Evolutionary conservation across 2,329 filamentous ascomycete species (phyloP).

Genomic region (Karstenula rhodostoma): DNA sequence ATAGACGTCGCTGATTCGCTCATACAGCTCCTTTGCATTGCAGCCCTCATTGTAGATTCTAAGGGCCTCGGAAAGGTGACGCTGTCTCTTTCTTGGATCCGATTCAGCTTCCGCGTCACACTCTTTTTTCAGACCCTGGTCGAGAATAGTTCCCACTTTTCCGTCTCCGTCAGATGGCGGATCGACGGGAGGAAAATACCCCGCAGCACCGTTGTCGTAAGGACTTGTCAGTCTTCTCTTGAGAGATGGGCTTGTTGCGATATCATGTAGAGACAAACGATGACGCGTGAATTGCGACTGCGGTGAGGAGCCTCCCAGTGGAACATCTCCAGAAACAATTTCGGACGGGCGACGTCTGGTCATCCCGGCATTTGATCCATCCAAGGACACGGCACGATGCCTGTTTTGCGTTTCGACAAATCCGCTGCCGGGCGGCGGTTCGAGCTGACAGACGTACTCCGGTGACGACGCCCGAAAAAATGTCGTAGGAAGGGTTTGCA

Average conservation of each 20-base stretch:
- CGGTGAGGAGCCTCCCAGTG: background rate
- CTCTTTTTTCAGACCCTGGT: constrained; percentile 11
- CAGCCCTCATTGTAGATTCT: constrained; percentile 17
- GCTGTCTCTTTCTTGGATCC: background rate
- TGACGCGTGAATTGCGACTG: background rate
- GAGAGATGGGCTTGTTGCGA: background rate
- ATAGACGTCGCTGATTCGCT: constrained; percentile 10
- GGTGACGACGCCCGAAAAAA: background rate
- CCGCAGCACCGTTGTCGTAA: background rate
- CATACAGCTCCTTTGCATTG: constrained; percentile 18
- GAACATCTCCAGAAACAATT: background rate
- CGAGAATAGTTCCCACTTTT: constrained; percentile 9
- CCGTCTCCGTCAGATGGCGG: background rate
- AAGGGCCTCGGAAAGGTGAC: constrained; percentile 11
- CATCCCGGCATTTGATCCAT: background rate
- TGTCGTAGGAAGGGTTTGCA: background rate
- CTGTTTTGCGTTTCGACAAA: background rate
- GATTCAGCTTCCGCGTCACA: background rate
- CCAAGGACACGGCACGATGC: background rate
- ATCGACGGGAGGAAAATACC: background rate
- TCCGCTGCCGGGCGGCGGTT: too few relatives aligned
- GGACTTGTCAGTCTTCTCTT: background rate
- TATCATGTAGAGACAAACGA: background rate
- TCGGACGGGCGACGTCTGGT: background rate
- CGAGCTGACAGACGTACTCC: too few relatives aligned